A percentile compares a stretch with the other conserved stretches of the same genome.
Evolutionary conservation across 2,329 filamentous ascomycete genomes (phyloP).

Genomic region (Leptographium wingfieldii): DNA sequence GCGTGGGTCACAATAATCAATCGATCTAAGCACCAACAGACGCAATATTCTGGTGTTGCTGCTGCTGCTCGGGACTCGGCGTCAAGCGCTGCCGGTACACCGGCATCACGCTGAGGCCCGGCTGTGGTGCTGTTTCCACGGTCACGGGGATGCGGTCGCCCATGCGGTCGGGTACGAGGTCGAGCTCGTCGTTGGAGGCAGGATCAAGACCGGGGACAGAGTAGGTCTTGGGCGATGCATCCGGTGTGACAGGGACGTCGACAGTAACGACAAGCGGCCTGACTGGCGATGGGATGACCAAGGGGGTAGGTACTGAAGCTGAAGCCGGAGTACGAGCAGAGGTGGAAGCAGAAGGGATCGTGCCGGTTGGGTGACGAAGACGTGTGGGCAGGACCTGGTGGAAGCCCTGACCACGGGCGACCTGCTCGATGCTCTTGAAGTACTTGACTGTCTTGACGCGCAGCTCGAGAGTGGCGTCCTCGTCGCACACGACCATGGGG

Average conservation of each 20-base stretch:
- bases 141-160: slow-evolving; percentile 35
- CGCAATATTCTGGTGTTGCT: slow-evolving; percentile 2
- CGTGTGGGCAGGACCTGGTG: slow-evolving; percentile 36
- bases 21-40: not conserved
- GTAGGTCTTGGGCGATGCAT: slow-evolving; percentile 35
- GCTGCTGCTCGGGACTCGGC: slow-evolving; percentile 34
- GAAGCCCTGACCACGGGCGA: slow-evolving; percentile 33
- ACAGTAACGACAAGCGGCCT: slow-evolving; percentile 14
- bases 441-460: slow-evolving; percentile 55
- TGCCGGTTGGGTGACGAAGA: slow-evolving; percentile 29
- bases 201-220: slow-evolving; percentile 16
- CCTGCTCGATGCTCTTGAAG: slow-evolving; percentile 48
- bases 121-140: not conserved
- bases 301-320: slow-evolving; percentile 7
- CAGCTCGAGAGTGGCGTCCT: slow-evolving; percentile 54
- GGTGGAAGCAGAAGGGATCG: not conserved
- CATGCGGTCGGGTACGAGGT: slow-evolving; percentile 51
- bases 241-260: slow-evolving; percentile 22
- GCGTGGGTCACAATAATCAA: not conserved
- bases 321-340: slow-evolving; percentile 23
- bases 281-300: slow-evolving; percentile 8
- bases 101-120: slow-evolving; percentile 8
- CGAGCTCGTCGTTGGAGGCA: slow-evolving; percentile 28
- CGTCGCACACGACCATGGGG: slow-evolving; percentile 62
- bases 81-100: slow-evolving; percentile 26